A percentile compares a stretch with the other conserved stretches of the same genome.
phyloP scores from a whole-genome alignment of 2,329 filamentous ascomycete genomes.

The Pseudogymnoascus sp. region DNA sequence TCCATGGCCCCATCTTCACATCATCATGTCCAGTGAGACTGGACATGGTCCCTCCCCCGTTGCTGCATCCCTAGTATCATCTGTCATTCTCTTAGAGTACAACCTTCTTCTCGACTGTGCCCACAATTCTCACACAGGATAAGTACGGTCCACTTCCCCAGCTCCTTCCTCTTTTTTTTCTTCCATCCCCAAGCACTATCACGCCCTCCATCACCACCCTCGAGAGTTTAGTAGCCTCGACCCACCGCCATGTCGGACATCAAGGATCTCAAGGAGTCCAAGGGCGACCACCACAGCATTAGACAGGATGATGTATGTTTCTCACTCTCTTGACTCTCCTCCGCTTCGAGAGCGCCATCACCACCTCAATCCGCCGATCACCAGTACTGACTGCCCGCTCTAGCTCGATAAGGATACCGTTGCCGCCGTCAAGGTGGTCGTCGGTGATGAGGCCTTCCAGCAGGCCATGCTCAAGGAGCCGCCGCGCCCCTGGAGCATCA shows the following conservation, averaged over 20 bases:
- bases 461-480: slow-evolving; percentile 48
- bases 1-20: not conserved
- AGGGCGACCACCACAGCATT: not conserved
- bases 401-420: slow-evolving; percentile 4
- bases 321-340: not conserved
- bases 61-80: not conserved
- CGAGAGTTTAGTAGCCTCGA: slow-evolving; percentile 1
- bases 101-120: not conserved
- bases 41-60: not conserved
- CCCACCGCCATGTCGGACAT: not conserved
- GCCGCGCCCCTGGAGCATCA: slow-evolving; percentile 32
- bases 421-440: slow-evolving; percentile 36
- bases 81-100: slow-evolving; percentile 5
- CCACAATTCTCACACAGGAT: not conserved
- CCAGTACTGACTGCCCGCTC: not conserved
- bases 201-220: not conserved
- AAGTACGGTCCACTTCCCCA: not conserved
- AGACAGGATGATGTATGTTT: not conserved
- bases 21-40: not conserved
- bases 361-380: not conserved
- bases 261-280: not conserved
- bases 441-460: slow-evolving; percentile 44
- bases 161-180: not conserved
- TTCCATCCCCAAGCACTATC: not conserved
- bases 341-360: not conserved